Evolutionary conservation across 73 alveolate species (phyloP), one percentile per base, ranked within the genome.

Genomic region (Symbiodinium pilosum): DNA sequence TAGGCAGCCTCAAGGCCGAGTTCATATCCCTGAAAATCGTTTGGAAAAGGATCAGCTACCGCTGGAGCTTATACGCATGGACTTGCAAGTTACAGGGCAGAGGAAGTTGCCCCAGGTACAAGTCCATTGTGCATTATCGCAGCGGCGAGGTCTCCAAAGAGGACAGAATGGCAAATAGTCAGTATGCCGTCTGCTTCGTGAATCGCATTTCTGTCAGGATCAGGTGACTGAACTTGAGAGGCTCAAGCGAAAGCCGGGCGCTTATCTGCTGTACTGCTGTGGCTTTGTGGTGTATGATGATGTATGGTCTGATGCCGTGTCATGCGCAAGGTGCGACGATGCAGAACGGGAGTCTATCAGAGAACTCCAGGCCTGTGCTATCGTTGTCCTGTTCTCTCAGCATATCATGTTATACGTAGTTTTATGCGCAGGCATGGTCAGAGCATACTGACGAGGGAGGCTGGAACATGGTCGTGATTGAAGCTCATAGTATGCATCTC

Each of bases 391-490:
- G n/a, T n/a, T n/a, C n/a, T n/a, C n/a, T n/a, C 34, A 32, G 26
- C 64, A 24, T 39, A n/a, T 36, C 20, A 36, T 34, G 86, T n/a
- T 30, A 0, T 41, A 1, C 89, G 68, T 21, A 7, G 20, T 21
- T 42, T n/a, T n/a, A n/a, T n/a, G n/a, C n/a, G 38, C 16, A 93
- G 92, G 98, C 98, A 16, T 93, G 99, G 99, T 71, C 93, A 3
- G 99, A 93, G 52, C 99, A 93, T 84, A 83, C 93, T 16, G 99
- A 93, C 41, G 93, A 83, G 75, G 93, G 93, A 77, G 99, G 99
- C 71, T 16, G 11, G 93, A n/a, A n/a, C n/a, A n/a, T n/a, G n/a
- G n/a, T n/a, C n/a, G n/a, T n/a, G n/a, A n/a, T 30, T 18, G 73
- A 7, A 16, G 32, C 20, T 30, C 26, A 16, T 54, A n/a, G 20